Conservation (phyloP, 1,284 basidiomycete genomes). For the Leccinum subfulvum region DNA sequence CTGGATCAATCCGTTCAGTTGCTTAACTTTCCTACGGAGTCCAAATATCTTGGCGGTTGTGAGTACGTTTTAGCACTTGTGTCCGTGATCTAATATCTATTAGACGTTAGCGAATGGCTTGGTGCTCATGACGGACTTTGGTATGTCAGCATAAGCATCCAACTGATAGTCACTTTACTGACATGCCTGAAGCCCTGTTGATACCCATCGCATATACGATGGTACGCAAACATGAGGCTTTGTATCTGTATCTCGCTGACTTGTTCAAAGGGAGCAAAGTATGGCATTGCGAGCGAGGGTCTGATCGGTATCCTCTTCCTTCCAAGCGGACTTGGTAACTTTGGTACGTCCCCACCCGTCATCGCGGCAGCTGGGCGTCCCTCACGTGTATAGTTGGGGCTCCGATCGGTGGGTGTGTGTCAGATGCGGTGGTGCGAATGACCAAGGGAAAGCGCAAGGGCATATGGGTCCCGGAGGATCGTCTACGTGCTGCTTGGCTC, state of each 20-base stretch:
- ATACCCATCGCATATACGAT: slow-evolving; percentile 35
- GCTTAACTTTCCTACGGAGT: slow-evolving; percentile 52
- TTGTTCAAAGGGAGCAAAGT: slow-evolving; percentile 47
- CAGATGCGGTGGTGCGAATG: slow-evolving; percentile 48
- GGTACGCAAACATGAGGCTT: slow-evolving; percentile 28
- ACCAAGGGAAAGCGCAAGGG: slow-evolving; percentile 50
- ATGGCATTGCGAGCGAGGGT: slow-evolving; percentile 58
- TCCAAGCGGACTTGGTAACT: slow-evolving; percentile 59
- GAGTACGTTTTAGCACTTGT: slow-evolving; percentile 32
- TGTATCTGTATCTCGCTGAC: slow-evolving; percentile 1
- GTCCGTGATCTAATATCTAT: neutral
- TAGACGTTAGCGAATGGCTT: slow-evolving; percentile 43
- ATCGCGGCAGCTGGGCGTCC: neutral
- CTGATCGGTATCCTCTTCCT: slow-evolving; percentile 62
- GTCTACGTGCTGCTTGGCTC: slow-evolving; percentile 48
- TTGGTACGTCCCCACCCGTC: slow-evolving; percentile 35
- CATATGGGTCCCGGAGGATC: slow-evolving; percentile 58
- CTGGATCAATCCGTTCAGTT: slow-evolving; percentile 60
- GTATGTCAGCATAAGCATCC: slow-evolving; percentile 35
- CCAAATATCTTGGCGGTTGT: slow-evolving; percentile 59
- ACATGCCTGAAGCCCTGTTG: slow-evolving; percentile 37
- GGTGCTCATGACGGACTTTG: slow-evolving; percentile 44
- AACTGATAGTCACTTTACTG: neutral
- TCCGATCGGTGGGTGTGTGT: slow-evolving; percentile 49
- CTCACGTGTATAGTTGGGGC: slow-evolving; percentile 43